Evolutionary conservation across 768 basidiomycete genomes (phyloP).

Genomic region (Rhodosporidiobolus sp.): DNA sequence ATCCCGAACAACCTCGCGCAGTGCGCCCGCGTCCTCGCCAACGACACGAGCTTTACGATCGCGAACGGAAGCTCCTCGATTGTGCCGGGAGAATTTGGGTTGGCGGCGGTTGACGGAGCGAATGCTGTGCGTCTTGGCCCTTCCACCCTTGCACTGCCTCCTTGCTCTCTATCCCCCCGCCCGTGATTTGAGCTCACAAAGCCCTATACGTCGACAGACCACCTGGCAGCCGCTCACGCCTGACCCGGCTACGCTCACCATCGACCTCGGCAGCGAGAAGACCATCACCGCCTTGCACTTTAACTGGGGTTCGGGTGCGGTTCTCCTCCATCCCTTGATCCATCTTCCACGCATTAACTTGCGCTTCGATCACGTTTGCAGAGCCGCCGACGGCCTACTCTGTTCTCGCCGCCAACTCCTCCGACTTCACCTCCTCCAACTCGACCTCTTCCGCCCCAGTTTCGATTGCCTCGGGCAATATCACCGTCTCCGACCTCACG

Average conservation of each 20-base stretch:
- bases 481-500: constrained; percentile 16
- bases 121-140: constrained; percentile 23
- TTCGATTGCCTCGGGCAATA: background rate
- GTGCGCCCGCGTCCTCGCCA: constrained; percentile 15
- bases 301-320: constrained; percentile 33
- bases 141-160: background rate
- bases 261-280: constrained; percentile 23
- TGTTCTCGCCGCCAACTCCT: constrained; percentile 5
- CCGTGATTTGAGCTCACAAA: too few species aligned
- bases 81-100: constrained; percentile 33
- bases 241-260: background rate
- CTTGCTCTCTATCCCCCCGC: background rate
- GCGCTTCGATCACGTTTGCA: background rate
- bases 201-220: constrained; percentile 11
- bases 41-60: constrained; percentile 27
- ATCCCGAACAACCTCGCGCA: constrained; percentile 37
- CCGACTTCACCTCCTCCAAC: background rate
- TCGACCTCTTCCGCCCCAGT: background rate
- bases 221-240: constrained; percentile 31
- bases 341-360: background rate
- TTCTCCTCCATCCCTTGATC: background rate
- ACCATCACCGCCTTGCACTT: constrained; percentile 27
- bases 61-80: background rate
- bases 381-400: constrained; percentile 20
- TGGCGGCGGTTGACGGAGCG: constrained; percentile 34